phyloP scores from a whole-genome alignment of 2,329 filamentous ascomycete species.

The Emmonsia crescens region DNA sequence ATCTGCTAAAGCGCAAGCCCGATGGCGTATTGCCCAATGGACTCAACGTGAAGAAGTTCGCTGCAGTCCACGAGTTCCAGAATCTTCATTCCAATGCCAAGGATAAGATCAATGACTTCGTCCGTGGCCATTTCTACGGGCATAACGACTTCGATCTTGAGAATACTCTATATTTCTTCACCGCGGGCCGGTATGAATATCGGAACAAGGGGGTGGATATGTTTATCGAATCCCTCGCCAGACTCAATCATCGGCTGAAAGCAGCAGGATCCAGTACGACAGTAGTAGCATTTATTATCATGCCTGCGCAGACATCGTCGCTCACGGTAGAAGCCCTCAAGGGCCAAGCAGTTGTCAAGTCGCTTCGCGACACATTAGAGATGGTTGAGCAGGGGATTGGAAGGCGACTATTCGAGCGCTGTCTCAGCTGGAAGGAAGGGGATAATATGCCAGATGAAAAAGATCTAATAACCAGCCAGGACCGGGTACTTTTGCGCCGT shows the following conservation, averaged over 20 bases:
- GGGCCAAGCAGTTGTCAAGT: slow-evolving; percentile 95
- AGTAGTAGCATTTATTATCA: slow-evolving; percentile 95
- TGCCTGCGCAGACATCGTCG: slow-evolving; percentile 93
- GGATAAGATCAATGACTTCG: slow-evolving; percentile 96
- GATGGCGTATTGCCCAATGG: slow-evolving; percentile 95
- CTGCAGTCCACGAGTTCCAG: slow-evolving; percentile 96
- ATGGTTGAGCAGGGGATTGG: slow-evolving; percentile 89
- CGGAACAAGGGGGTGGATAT: slow-evolving; percentile 98
- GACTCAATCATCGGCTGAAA: slow-evolving; percentile 90
- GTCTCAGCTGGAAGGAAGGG: slow-evolving; percentile 90
- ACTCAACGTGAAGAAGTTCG: slow-evolving; percentile 96
- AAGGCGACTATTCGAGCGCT: slow-evolving; percentile 87
- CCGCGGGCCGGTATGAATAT: slow-evolving; percentile 92
- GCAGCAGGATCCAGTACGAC: slow-evolving; percentile 75
- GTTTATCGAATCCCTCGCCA: slow-evolving; percentile 95
- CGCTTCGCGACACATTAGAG: slow-evolving; percentile 81
- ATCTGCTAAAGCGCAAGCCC: slow-evolving; percentile 92
- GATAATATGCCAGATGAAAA: slow-evolving; percentile 91
- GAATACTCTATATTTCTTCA: slow-evolving; percentile 97
- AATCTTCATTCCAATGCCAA: slow-evolving; percentile 94
- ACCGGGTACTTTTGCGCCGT: slow-evolving; percentile 83
- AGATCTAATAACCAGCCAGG: slow-evolving; percentile 82
- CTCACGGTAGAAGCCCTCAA: slow-evolving; percentile 92
- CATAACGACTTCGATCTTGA: slow-evolving; percentile 96
- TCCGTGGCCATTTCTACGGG: slow-evolving; percentile 95